Evolutionary conservation across 192 early-diverging fungal species (phyloP).

Genomic region (Funneliformis geosporum): DNA sequence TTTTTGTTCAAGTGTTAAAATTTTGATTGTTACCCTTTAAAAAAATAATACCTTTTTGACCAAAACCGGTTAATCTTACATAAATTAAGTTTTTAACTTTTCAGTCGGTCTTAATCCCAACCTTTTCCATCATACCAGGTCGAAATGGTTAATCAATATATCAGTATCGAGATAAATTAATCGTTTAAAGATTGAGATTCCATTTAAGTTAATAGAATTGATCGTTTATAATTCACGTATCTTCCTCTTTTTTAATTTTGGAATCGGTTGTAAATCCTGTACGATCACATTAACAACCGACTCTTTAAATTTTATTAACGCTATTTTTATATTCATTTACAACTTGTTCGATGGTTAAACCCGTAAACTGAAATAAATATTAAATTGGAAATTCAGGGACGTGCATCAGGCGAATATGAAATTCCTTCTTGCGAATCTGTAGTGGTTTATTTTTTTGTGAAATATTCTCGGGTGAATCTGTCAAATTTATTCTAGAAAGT

Average conservation of each 20-base stretch:
- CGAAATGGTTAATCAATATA: slow-evolving; percentile 67
- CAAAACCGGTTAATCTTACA: slow-evolving; percentile 70
- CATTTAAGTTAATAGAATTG: slow-evolving; percentile 65
- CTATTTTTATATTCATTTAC: slow-evolving; percentile 47
- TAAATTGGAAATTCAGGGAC: slow-evolving; percentile 86
- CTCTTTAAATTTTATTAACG: slow-evolving; percentile 76
- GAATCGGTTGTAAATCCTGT: slow-evolving; percentile 62
- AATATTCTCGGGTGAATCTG: slow-evolving; percentile 70
- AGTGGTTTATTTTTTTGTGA: slow-evolving; percentile 65
- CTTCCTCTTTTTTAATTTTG: slow-evolving; percentile 59
- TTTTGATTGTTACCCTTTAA: neutral
- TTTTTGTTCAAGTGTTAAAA: neutral
- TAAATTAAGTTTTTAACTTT: slow-evolving; percentile 54
- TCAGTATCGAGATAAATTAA: slow-evolving; percentile 51
- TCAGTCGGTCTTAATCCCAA: slow-evolving; percentile 63
- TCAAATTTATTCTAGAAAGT: slow-evolving; percentile 72
- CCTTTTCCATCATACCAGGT: slow-evolving; percentile 68
- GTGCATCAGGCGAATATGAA: slow-evolving; percentile 64
- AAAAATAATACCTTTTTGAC: slow-evolving; percentile 49
- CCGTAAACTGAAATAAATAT: slow-evolving; percentile 67
- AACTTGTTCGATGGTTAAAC: slow-evolving; percentile 47
- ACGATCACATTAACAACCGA: slow-evolving; percentile 66
- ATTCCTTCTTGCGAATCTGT: slow-evolving; percentile 71
- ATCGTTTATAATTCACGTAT: slow-evolving; percentile 68
- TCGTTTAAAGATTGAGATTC: slow-evolving; percentile 46